These are phyloP conservation scores for Penicillium concentricum DNA, from an alignment of 2,329 filamentous ascomycete genomes.

Conservation along the genomic window DNA sequence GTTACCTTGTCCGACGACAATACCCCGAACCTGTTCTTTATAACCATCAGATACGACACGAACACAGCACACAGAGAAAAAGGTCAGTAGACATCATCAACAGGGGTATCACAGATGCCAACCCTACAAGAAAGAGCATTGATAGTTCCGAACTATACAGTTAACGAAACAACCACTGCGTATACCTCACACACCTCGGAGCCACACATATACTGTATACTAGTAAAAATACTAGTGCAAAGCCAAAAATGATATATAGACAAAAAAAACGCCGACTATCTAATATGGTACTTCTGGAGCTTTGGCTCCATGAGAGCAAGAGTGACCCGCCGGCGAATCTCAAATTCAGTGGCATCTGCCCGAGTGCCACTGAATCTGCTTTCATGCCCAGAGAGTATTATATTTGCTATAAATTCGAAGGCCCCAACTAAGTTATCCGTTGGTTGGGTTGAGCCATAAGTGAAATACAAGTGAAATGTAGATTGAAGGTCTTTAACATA, in stretches of 20 bases:
- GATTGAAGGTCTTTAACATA: too few species aligned
- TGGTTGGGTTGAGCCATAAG: too few species aligned
- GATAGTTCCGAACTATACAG: not conserved
- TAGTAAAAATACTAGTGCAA: not conserved
- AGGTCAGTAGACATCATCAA: not conserved
- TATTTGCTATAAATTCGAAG: not conserved
- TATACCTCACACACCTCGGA: not conserved
- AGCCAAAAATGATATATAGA: not conserved
- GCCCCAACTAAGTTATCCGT: too few species aligned
- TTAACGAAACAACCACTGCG: not conserved
- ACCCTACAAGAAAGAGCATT: not conserved
- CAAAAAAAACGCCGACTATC: too few species aligned
- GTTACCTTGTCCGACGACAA: rapidly evolving
- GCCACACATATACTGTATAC: not conserved
- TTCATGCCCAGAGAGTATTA: rapidly evolving
- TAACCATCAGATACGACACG: too few species aligned
- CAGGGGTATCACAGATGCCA: not conserved
- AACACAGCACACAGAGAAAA: too few species aligned
- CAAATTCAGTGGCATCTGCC: too few species aligned
- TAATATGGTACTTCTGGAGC: not conserved
- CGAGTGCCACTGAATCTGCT: not conserved
- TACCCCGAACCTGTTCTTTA: rapidly evolving
- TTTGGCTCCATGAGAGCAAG: not conserved
- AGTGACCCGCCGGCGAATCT: too few species aligned
- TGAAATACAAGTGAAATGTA: too few species aligned